A percentile compares a stretch with the other conserved stretches of the same genome.
These are phyloP conservation scores for Eucalyptus urophylla DNA, from an alignment of 345 rosid species.

Conservation along the genomic window DNA sequence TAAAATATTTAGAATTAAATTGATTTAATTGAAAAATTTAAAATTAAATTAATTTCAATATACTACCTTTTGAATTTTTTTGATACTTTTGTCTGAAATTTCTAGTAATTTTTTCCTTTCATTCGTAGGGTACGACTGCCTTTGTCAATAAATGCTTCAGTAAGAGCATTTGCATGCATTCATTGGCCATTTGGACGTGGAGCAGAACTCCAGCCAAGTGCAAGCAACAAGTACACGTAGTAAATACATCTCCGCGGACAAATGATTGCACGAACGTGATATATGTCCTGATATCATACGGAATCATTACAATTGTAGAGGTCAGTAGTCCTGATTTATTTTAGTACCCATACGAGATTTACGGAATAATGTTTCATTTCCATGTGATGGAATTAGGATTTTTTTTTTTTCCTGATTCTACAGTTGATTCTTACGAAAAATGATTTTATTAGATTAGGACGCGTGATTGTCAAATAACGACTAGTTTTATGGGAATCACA, in stretches of 20 bases:
- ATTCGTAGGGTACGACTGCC: no score
- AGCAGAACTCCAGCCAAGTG: not conserved
- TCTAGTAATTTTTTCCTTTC: no score
- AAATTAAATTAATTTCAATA: no score
- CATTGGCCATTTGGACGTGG: not conserved
- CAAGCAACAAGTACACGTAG: not conserved
- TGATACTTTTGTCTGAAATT: no score
- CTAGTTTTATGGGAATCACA: not conserved
- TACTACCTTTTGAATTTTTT: no score
- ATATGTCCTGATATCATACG: not conserved
- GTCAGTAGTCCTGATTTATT: accelerated
- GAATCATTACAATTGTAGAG: not conserved
- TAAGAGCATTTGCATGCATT: no score
- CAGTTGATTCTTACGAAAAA: not conserved
- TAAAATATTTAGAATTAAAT: no score
- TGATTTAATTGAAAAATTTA: no score
- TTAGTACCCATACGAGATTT: not conserved
- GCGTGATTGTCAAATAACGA: not conserved
- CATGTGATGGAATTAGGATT: not conserved
- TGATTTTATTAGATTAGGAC: not conserved
- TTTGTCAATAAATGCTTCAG: no score
- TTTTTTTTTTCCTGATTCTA: not conserved
- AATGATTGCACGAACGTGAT: not conserved
- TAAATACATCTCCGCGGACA: not conserved
- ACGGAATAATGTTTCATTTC: not conserved